A percentile compares a stretch with the other conserved stretches of the same genome.
Conservation (phyloP, 352 stramenopile species). For the Hyaloperonospora brassicae region DNA sequence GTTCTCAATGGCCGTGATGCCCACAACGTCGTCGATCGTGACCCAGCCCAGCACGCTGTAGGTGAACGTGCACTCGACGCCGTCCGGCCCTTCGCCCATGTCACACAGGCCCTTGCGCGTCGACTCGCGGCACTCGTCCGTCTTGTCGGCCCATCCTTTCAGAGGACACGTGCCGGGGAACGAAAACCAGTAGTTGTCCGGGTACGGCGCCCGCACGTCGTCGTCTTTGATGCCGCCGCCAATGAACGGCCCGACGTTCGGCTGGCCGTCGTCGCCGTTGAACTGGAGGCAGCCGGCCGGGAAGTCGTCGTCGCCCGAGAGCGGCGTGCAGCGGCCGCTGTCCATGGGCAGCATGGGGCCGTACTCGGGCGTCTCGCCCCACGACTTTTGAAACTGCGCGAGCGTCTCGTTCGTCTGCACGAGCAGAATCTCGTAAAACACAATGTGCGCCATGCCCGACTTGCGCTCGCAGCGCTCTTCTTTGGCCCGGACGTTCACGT, state of each 20-base stretch:
- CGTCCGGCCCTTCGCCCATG: constrained; percentile 47
- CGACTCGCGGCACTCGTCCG: constrained; percentile 35
- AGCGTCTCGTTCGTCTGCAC: constrained; percentile 54
- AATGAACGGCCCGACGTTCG: constrained; percentile 61
- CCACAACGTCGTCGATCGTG: constrained; percentile 69
- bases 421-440: constrained; percentile 73
- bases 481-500: constrained; percentile 36
- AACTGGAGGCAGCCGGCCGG: constrained; percentile 53
- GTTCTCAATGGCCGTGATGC: constrained; percentile 60
- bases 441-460: constrained; percentile 48
- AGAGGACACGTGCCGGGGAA: constrained; percentile 54
- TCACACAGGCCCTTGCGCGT: constrained; percentile 57
- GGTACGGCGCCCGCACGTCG: constrained; percentile 44
- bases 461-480: constrained; percentile 56
- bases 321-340: constrained; percentile 49
- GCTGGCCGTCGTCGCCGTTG: constrained; percentile 50
- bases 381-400: constrained; percentile 47
- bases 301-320: constrained; percentile 29
- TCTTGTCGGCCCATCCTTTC: constrained; percentile 48
- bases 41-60: constrained; percentile 78
- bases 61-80: constrained; percentile 63
- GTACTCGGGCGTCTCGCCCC: constrained; percentile 54
- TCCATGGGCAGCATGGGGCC: constrained; percentile 64
- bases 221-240: constrained; percentile 44
- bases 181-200: constrained; percentile 60